These are phyloP conservation scores for Solanum sparsipilum DNA, from an alignment of 257 asterid genomes.

Conservation along the genomic window DNA sequence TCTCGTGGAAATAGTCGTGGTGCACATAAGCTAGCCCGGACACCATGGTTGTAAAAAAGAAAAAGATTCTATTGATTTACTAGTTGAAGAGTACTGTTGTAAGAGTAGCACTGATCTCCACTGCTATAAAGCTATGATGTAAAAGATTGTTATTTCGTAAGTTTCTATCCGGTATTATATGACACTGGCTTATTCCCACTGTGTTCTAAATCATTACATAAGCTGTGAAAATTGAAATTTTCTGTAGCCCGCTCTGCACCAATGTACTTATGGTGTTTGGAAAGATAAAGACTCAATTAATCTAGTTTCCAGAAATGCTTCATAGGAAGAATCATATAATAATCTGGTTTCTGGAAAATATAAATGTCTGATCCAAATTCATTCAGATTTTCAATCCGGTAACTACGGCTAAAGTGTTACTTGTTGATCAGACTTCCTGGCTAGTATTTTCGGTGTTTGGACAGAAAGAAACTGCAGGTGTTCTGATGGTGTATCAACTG, in stretches of 20 bases:
- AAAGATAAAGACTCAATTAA: neutral
- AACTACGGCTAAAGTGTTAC: neutral
- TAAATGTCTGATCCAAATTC: neutral
- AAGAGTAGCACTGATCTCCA: neutral
- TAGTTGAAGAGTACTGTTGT: neutral
- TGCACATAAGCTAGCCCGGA: neutral
- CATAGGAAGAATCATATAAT: neutral
- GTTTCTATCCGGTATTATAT: neutral
- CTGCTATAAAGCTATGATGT: neutral
- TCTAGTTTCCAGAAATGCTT: neutral
- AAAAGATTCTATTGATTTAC: neutral
- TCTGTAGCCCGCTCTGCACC: neutral
- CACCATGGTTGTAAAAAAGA: neutral
- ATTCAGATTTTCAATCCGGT: neutral
- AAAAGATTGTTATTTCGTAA: neutral
- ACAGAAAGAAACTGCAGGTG: neutral
- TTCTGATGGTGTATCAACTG: neutral
- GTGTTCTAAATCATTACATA: neutral
- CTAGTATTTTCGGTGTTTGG: neutral
- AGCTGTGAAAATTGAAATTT: neutral
- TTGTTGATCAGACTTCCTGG: neutral
- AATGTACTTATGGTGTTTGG: neutral
- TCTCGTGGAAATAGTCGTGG: neutral
- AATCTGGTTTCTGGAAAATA: neutral
- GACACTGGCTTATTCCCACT: neutral